phyloP scores from a whole-genome alignment of 306 rosid genomes.

The Crotalaria pallida region DNA sequence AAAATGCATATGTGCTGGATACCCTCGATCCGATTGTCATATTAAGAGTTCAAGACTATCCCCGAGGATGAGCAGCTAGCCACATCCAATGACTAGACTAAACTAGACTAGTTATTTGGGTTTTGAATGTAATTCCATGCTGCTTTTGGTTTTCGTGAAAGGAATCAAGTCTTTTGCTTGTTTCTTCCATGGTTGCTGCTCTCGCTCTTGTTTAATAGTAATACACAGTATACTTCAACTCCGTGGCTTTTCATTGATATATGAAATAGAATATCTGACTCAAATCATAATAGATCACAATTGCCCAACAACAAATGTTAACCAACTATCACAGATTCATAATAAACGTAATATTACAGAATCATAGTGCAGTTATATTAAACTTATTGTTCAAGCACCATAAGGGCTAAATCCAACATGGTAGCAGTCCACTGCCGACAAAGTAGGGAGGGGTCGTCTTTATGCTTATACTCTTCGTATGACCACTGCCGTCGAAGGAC shows the following conservation, averaged over 20 bases:
- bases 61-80: slow-evolving; percentile 93
- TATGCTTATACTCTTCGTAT: too few relatives aligned
- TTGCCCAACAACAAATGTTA: not conserved
- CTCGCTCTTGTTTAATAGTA: not conserved
- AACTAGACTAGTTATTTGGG: too few relatives aligned
- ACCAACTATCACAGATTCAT: not conserved
- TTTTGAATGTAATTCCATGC: not conserved
- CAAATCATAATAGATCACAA: not conserved
- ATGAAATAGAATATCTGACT: slow-evolving; percentile 1
- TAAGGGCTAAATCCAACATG: slow-evolving; percentile 5
- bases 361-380: slow-evolving; percentile 1
- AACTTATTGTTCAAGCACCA: not conserved
- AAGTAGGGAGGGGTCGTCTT: not conserved
- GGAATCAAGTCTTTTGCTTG: not conserved
- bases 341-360: not conserved
- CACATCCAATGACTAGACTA: slow-evolving; percentile 68
- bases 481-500: not conserved
- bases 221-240: not conserved
- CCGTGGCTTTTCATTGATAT: not conserved
- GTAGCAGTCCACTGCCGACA: not conserved
- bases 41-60: slow-evolving; percentile 54
- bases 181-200: not conserved
- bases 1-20: too few relatives aligned
- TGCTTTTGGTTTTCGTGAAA: slow-evolving; percentile 12
- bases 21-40: slow-evolving; percentile 78